Conservation (phyloP, 176 grass and related monocot species). For the Musa beccarii region DNA sequence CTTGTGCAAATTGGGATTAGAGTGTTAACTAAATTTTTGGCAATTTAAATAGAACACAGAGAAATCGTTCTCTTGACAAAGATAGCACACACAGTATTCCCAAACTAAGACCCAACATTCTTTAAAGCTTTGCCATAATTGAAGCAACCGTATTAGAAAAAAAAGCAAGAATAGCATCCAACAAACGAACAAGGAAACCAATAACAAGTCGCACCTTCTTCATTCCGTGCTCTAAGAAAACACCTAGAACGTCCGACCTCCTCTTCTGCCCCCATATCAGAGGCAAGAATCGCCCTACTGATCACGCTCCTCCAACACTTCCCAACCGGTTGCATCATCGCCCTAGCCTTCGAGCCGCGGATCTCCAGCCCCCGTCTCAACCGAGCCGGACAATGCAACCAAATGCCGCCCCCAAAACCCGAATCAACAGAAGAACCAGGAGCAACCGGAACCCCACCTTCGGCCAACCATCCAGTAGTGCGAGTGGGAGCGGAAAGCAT, state of each 20-base stretch:
- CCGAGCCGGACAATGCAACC: conserved; percentile 17
- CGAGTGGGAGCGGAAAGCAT: not conserved
- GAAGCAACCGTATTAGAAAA: not conserved
- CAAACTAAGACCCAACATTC: no score
- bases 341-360: conserved; percentile 28
- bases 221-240: conserved; percentile 38
- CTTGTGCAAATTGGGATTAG: no score
- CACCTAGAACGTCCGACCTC: conserved; percentile 43
- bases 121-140: no score
- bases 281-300: conserved; percentile 64
- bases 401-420: conserved; percentile 30
- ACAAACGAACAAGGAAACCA: not conserved
- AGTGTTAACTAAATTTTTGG: no score
- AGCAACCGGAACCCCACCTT: not conserved
- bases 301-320: conserved; percentile 17
- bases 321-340: conserved; percentile 16
- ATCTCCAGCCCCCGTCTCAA: conserved; percentile 24
- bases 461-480: not conserved
- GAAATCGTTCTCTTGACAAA: no score
- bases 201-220: conserved; percentile 43
- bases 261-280: conserved; percentile 78
- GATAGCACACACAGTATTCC: no score
- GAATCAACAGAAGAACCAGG: conserved; percentile 18
- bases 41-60: no score
- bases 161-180: not conserved